Percentiles rank a stretch among this genome's conserved stretches.
Conservation (phyloP, 2,329 filamentous ascomycete genomes). For the Fusarium nelsonii region DNA sequence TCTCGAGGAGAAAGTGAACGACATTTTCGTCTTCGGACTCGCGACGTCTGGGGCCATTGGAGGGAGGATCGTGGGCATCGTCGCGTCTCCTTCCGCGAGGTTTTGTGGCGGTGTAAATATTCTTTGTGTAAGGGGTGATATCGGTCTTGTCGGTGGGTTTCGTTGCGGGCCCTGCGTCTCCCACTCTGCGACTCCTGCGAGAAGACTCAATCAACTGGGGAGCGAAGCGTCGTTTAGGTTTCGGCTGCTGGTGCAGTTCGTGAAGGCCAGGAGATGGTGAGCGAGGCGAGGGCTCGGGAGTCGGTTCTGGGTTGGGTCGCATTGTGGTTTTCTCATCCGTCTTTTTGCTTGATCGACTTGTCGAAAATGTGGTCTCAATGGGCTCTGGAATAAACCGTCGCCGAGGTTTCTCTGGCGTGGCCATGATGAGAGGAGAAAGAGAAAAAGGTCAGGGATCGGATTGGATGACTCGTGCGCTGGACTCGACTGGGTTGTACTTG, state of each 20-base stretch:
- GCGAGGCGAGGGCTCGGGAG: conserved; percentile 65
- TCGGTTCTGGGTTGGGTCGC: conserved; percentile 69
- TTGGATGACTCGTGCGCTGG: conserved; percentile 36
- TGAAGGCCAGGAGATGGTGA: conserved; percentile 59
- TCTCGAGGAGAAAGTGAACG: conserved; percentile 79
- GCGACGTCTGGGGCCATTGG: conserved; percentile 58
- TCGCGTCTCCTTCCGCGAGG: conserved; percentile 52
- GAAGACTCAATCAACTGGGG: conserved; percentile 87
- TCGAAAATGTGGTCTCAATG: conserved; percentile 77
- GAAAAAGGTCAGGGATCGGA: conserved; percentile 48
- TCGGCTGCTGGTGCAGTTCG: conserved; percentile 59
- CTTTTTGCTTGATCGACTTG: conserved; percentile 61
- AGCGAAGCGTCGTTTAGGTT: conserved; percentile 69
- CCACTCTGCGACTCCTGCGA: conserved; percentile 75
- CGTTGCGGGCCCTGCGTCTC: conserved; percentile 72
- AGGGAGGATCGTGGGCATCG: conserved; percentile 23
- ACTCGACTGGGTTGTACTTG: conserved; percentile 36
- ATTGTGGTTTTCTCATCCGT: conserved; percentile 47
- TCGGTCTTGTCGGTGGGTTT: conserved; percentile 78
- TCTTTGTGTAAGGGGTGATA: conserved; percentile 73
- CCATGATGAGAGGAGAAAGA: conserved; percentile 55
- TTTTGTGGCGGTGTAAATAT: conserved; percentile 66
- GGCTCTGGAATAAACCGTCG: conserved; percentile 76
- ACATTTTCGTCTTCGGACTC: conserved; percentile 81
- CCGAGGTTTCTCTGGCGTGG: conserved; percentile 58